Conservation (phyloP, 805 yeast species). For the Vanderwaltozyma yarrowii region DNA sequence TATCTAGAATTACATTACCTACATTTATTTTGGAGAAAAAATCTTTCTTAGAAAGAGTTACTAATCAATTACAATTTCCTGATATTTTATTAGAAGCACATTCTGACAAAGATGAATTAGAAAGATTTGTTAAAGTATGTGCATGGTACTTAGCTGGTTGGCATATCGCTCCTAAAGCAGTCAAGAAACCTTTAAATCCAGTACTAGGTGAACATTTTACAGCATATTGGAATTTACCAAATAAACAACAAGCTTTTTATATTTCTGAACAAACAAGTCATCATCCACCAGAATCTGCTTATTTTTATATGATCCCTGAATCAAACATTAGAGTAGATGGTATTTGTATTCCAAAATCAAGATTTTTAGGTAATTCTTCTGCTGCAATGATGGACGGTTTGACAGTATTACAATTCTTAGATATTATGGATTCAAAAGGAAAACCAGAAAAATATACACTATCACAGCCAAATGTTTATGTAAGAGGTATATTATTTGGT, state of each 20-base stretch:
- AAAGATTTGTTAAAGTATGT: constrained; percentile 64
- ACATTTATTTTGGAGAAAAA: constrained; percentile 92
- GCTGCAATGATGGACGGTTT: constrained; percentile 96
- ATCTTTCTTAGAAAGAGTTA: constrained; percentile 91
- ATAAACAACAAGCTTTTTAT: constrained; percentile 65
- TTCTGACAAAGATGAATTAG: constrained; percentile 42
- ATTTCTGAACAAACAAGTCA: constrained; percentile 93
- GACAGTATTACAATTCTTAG: constrained; percentile 59
- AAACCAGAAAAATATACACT: constrained; percentile 62
- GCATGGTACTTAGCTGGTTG: constrained; percentile 92
- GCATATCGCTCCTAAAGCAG: constrained; percentile 99
- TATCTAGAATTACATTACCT: constrained; percentile 85
- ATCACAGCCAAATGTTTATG: constrained; percentile 94
- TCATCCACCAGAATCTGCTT: constrained; percentile 96
- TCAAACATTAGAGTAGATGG: constrained; percentile 82
- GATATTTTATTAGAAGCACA: constrained; percentile 64
- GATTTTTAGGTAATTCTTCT: constrained; percentile 88
- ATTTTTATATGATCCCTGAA: constrained; percentile 79
- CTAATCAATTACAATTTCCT: constrained; percentile 80
- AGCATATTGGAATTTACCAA: constrained; percentile 85
- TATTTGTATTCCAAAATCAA: constrained; percentile 73
- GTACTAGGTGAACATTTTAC: constrained; percentile 85
- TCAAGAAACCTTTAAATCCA: constrained; percentile 93
- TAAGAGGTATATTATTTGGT: constrained; percentile 88
- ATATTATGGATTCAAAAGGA: constrained; percentile 38